Base-by-base conservation (phyloP, 495 filamentous ascomycete species). In the Delitschia confertaspora region DNA sequence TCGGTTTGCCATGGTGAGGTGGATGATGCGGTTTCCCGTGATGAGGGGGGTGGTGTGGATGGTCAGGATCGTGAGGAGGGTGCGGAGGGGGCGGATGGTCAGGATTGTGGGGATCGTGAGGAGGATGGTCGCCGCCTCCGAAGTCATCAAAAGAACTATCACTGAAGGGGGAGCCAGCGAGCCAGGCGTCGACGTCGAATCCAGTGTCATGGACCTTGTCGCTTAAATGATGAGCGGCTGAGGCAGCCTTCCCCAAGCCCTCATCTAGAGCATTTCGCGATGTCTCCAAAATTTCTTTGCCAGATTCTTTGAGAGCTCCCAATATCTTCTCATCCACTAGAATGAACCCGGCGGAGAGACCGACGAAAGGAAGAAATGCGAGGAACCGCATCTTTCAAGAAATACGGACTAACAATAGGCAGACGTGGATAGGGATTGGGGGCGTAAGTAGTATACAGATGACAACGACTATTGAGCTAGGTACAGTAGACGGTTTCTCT, bases 361-460 rank as follows among this genome's bases (percentile, higher is more conserved):
- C 69, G 38, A 66, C 70, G 14, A 80, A 58, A 42, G 73, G 72
- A 45, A 81, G 50, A 4, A 80, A 24, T 47, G 67, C 45, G 44
- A 58, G 43, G 57, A 73, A 55, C 63, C 69, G 70, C 73, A 76
- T 76, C n/a, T n/a, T n/a, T n/a, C n/a, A n/a, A n/a, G n/a, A n/a
- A n/a, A n/a, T n/a, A n/a, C n/a, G n/a, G n/a, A n/a, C n/a, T n/a
- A n/a, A n/a, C n/a, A n/a, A n/a, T n/a, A n/a, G n/a, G n/a, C n/a
- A n/a, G n/a, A n/a, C n/a, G n/a, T n/a, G n/a, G n/a, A n/a, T n/a
- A n/a, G n/a, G n/a, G n/a, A n/a, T n/a, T n/a, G n/a, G n/a, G n/a
- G n/a, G n/a, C n/a, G n/a, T n/a, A n/a, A n/a, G n/a, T n/a, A n/a
- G n/a, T n/a, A n/a, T n/a, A n/a, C n/a, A n/a, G n/a, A n/a, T n/a